Evolutionary conservation across 2,329 filamentous ascomycete species (phyloP), one percentile per base, ranked within the genome.

Genomic region (Talaromyces sp.): DNA sequence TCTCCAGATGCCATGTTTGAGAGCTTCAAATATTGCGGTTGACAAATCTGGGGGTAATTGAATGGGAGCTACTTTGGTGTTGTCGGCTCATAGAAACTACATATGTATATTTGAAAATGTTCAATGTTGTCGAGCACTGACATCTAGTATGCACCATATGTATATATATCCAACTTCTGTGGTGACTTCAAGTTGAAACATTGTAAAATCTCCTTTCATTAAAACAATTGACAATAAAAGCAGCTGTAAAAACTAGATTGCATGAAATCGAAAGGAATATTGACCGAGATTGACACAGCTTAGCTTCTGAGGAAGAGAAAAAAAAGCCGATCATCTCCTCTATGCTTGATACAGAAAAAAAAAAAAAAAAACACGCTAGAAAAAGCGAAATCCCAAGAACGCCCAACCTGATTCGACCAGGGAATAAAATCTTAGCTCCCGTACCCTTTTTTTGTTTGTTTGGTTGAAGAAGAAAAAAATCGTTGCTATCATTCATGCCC

Each of bases 401-500:
- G 44, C 44, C 44, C 11, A 13, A 25, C 44, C 44, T 3, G 19
- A 22, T 4, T 25, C 8, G 10, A 22, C n/a, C n/a, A 47, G 11
- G 19, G 4, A 47, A 47, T 47, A 47, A 9, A 47, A 39, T 33
- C 8, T 13, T 33, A 39, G 22, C 22, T 36, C 33, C 13, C 33
- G 4, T 13, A 3, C 9, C 13, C 15, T 3, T 15, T 15, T 36
- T 3, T 36, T 5, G 4, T 36, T 36, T 15, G 4, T 15, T 11
- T 3, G 13, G 5, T 36, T 33, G 6, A 22, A 2, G 15, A 22
- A 19, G 4, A 10, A 30, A 30, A 30, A 22, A 22, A 22, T 22
- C 22, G 28, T 30, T 53, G 28, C 7, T 13, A n/a, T 17, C 63
- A 65, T 32, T 65, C 65, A 33, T 62, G 63, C 28, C 55, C 67